phyloP scores from a whole-genome alignment of 768 basidiomycete genomes.

The Boletus bicolor region DNA sequence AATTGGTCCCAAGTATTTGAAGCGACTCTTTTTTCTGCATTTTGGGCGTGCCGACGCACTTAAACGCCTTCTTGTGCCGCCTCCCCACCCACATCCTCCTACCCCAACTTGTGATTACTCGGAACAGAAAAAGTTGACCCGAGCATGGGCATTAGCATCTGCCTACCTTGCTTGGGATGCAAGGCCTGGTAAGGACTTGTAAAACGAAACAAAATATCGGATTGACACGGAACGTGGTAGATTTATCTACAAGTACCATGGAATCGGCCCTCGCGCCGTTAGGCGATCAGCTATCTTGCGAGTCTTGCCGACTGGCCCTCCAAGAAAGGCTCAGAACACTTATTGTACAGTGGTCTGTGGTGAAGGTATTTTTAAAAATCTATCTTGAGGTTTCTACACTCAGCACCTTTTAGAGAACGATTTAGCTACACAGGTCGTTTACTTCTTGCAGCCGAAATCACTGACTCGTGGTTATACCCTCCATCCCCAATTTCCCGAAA shows the following conservation, averaged over 20 bases:
- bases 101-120: slow-evolving; percentile 63
- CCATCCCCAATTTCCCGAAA: background rate
- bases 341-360: slow-evolving; percentile 72
- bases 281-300: slow-evolving; percentile 65
- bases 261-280: slow-evolving; percentile 70
- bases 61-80: slow-evolving; percentile 71
- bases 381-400: slow-evolving; percentile 1
- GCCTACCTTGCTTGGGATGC: slow-evolving; percentile 86
- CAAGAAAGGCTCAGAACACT: slow-evolving; percentile 65
- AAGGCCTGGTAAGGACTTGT: slow-evolving; percentile 55
- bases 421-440: slow-evolving; percentile 33
- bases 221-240: slow-evolving; percentile 34
- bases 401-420: slow-evolving; percentile 46
- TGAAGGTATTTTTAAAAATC: slow-evolving; percentile 52
- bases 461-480: slow-evolving; percentile 3
- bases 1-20: slow-evolving; percentile 76
- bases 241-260: slow-evolving; percentile 69
- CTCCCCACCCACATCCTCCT: slow-evolving; percentile 74
- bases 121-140: slow-evolving; percentile 74
- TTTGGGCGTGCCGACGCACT: slow-evolving; percentile 80
- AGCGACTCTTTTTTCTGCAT: slow-evolving; percentile 79
- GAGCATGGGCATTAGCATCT: slow-evolving; percentile 80
- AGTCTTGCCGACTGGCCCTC: slow-evolving; percentile 61
- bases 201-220: background rate
- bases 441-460: background rate